phyloP scores from a whole-genome alignment of 768 basidiomycete species.

The Suillus sp. region DNA sequence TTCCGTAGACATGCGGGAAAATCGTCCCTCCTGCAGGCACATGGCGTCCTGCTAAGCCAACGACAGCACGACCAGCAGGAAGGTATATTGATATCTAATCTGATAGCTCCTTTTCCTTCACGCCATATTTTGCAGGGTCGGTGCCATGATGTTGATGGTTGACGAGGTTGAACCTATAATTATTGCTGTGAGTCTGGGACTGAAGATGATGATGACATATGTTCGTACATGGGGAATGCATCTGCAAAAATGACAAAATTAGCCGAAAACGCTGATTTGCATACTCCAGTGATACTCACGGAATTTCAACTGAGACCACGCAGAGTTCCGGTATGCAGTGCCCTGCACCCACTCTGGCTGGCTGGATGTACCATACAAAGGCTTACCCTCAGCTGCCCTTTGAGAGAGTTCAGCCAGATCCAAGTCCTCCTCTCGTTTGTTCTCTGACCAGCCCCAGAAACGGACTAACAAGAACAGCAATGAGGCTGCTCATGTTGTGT shows the following conservation, averaged over 20 bases:
- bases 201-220: conserved; percentile 4
- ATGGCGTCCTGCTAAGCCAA: neutral
- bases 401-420: conserved; percentile 81
- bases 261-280: conserved; percentile 7
- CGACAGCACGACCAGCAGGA: neutral
- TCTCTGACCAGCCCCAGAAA: conserved; percentile 96
- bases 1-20: neutral
- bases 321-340: conserved; percentile 85
- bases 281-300: conserved; percentile 48
- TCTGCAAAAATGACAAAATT: conserved; percentile 41
- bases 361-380: conserved; percentile 82
- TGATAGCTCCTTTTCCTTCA: conserved; percentile 32
- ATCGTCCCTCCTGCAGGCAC: neutral
- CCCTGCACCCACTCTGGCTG: conserved; percentile 87
- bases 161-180: conserved; percentile 90
- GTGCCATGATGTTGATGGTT: conserved; percentile 88
- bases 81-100: conserved; percentile 21
- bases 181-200: conserved; percentile 15
- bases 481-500: conserved; percentile 8
- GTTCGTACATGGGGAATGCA: conserved; percentile 72
- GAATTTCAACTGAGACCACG: conserved; percentile 92
- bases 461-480: conserved; percentile 54
- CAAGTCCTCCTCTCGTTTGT: conserved; percentile 75
- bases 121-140: conserved; percentile 78
- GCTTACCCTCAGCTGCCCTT: conserved; percentile 74